These are phyloP conservation scores for Exserohilum rostratum DNA, from an alignment of 2,329 filamentous ascomycete species.

Conservation along the genomic window DNA sequence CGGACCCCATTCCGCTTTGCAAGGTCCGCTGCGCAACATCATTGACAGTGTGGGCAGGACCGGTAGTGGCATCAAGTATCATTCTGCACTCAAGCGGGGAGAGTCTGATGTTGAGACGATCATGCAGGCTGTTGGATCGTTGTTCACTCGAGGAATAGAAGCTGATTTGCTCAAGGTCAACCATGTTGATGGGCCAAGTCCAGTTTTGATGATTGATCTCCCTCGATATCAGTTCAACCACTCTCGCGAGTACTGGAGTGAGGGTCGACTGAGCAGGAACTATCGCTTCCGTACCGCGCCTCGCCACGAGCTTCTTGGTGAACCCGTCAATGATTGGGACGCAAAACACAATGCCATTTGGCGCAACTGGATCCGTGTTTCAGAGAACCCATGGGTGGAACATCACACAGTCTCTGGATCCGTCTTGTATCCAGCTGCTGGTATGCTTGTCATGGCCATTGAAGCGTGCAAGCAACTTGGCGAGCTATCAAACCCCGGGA, in stretches of 20 bases:
- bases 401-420: conserved; percentile 27
- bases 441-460: not conserved
- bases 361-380: conserved; percentile 53
- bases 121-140: not conserved
- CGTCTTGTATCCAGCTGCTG: conserved; percentile 34
- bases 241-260: conserved; percentile 28
- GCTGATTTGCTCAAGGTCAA: conserved; percentile 2
- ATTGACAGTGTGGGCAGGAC: not conserved
- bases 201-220: conserved; percentile 1
- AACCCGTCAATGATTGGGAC: conserved; percentile 29
- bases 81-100: not conserved
- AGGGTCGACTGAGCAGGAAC: conserved; percentile 16
- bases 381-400: conserved; percentile 9
- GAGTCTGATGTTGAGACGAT: not conserved
- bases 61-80: not conserved
- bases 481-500: not conserved
- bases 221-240: conserved; percentile 33
- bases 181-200: not conserved
- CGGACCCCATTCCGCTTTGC: conserved; percentile 43
- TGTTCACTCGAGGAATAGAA: not conserved
- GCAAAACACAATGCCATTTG: conserved; percentile 39
- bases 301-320: conserved; percentile 18
- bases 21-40: conserved; percentile 24
- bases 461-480: not conserved
- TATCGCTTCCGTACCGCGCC: conserved; percentile 1